Conservation (phyloP, 192 early-diverging fungal species). For the Geranomyces variabilis region DNA sequence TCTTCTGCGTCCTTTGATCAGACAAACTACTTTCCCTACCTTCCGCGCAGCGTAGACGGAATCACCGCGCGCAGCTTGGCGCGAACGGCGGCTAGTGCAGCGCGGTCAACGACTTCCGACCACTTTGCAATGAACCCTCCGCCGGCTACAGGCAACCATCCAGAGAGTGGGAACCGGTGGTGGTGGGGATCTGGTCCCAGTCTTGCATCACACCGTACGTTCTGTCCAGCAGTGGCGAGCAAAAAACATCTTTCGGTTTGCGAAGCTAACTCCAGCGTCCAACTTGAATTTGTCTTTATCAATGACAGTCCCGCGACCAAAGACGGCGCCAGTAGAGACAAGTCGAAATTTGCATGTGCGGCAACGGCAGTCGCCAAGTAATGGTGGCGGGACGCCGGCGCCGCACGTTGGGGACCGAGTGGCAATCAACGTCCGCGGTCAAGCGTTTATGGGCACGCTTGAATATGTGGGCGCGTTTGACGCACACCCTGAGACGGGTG, state of each 20-base stretch:
- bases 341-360: conserved; percentile 6
- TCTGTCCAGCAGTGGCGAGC: background rate
- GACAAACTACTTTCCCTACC: conserved; percentile 52
- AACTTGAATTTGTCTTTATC: too few species aligned
- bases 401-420: conserved; percentile 40
- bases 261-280: too few species aligned
- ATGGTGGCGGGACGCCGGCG: conserved; percentile 8
- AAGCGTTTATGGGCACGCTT: conserved; percentile 42
- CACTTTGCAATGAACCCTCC: conserved; percentile 55
- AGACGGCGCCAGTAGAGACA: conserved; percentile 23
- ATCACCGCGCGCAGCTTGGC: conserved; percentile 33
- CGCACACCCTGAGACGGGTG: conserved; percentile 42
- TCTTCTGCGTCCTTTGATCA: conserved; percentile 16
- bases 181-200: conserved; percentile 55
- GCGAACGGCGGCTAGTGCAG: conserved; percentile 39
- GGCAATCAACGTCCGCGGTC: conserved; percentile 37
- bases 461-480: conserved; percentile 50
- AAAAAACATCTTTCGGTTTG: background rate
- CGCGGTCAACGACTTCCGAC: conserved; percentile 35
- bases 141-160: conserved; percentile 53
- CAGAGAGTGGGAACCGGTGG: conserved; percentile 54
- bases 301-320: conserved; percentile 4
- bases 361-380: background rate
- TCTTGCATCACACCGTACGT: conserved; percentile 48
- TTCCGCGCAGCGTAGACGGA: conserved; percentile 41